Evolutionary conservation across 768 basidiomycete species (phyloP).

Genomic region (Hydnomerulius pinastri): DNA sequence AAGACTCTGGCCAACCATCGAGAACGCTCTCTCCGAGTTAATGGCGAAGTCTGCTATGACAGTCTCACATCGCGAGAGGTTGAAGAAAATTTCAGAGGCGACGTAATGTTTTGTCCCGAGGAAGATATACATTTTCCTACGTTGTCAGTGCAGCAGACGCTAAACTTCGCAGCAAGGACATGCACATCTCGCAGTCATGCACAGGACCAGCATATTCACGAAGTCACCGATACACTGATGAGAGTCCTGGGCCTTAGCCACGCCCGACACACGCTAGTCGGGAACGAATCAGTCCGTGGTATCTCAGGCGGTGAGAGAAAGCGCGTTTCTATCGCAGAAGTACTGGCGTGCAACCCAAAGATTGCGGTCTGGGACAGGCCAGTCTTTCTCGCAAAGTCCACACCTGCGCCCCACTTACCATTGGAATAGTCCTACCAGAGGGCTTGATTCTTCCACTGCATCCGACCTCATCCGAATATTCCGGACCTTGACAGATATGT

Average conservation of each 20-base stretch:
- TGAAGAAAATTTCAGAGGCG: constrained; percentile 46
- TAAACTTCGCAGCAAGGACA: constrained; percentile 54
- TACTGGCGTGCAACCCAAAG: constrained; percentile 58
- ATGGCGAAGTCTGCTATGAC: constrained; percentile 45
- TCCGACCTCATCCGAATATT: constrained; percentile 71
- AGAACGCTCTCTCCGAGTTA: constrained; percentile 40
- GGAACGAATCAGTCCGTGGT: constrained; percentile 73
- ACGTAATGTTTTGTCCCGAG: constrained; percentile 44
- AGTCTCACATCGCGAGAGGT: constrained; percentile 48
- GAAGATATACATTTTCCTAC: constrained; percentile 53
- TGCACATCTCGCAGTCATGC: constrained; percentile 41
- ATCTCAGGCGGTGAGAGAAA: constrained; percentile 80
- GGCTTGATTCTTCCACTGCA: constrained; percentile 69
- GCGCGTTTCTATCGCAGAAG: constrained; percentile 77
- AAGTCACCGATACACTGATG: constrained; percentile 48
- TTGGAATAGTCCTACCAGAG: constrained; percentile 56
- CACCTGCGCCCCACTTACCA: no score
- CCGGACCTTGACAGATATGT: constrained; percentile 61
- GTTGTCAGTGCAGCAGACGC: constrained; percentile 48
- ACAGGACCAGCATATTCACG: constrained; percentile 23
- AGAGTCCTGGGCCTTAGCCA: constrained; percentile 78
- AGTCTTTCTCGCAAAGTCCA: constrained; percentile 15
- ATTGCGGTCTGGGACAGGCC: constrained; percentile 84
- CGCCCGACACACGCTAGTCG: constrained; percentile 70
- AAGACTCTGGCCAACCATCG: constrained; percentile 53